phyloP scores from a whole-genome alignment of 2,329 filamentous ascomycete genomes.

The Fusarium acutatum region DNA sequence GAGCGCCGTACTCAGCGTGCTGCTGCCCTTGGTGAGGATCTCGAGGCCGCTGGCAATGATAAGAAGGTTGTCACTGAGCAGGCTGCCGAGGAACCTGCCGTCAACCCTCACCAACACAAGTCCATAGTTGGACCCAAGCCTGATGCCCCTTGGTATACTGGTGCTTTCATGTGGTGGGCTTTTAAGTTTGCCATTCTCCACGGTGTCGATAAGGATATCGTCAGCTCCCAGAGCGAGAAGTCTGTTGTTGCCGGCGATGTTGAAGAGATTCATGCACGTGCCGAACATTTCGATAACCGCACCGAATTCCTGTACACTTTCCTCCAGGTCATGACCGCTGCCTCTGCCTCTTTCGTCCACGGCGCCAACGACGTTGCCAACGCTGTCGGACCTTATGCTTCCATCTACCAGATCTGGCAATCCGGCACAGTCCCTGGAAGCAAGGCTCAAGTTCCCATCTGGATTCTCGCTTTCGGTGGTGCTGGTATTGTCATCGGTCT shows the following conservation, averaged over 20 bases:
- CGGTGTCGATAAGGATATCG: constrained; percentile 56
- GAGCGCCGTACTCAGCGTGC: constrained; percentile 46
- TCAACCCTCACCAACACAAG: constrained; percentile 43
- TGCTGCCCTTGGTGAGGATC: constrained; percentile 29
- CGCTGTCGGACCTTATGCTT: constrained; percentile 69
- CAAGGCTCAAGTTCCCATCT: constrained; percentile 63
- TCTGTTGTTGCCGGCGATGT: constrained; percentile 61
- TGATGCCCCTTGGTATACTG: constrained; percentile 53
- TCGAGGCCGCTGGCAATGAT: constrained; percentile 38
- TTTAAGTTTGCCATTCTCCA: constrained; percentile 57
- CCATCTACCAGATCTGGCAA: constrained; percentile 69
- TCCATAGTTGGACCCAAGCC: constrained; percentile 52
- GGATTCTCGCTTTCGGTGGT: constrained; percentile 67
- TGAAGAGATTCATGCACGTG: constrained; percentile 63
- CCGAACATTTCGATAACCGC: constrained; percentile 68
- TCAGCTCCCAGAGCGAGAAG: constrained; percentile 47
- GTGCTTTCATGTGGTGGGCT: constrained; percentile 54
- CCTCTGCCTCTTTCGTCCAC: constrained; percentile 70
- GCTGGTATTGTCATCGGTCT: constrained; percentile 63
- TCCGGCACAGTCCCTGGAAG: constrained; percentile 53
- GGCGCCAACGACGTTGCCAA: constrained; percentile 73
- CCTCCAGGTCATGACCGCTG: constrained; percentile 67
- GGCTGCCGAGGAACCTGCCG: constrained; percentile 69
- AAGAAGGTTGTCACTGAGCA: constrained; percentile 38
- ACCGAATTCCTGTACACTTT: constrained; percentile 69